phyloP scores from a whole-genome alignment of 306 rosid species.

The Arachis stenosperma region DNA sequence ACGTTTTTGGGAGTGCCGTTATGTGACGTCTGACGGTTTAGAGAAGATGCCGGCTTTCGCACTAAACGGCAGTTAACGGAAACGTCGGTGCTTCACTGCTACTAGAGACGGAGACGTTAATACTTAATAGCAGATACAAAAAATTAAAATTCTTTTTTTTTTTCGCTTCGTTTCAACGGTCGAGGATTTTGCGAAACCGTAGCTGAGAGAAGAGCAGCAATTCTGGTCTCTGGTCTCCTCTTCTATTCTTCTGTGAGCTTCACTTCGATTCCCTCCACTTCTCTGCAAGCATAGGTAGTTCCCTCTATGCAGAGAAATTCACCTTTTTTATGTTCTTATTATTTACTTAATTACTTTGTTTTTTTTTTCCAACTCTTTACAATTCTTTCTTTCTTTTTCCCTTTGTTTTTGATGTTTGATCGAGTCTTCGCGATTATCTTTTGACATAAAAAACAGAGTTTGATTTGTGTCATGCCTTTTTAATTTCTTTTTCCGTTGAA shows the following conservation, averaged over 20 bases:
- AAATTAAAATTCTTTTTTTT: conserved; percentile 30
- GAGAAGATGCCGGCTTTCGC: background rate
- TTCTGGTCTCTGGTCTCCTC: conserved; percentile 4
- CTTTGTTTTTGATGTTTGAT: conserved; percentile 39
- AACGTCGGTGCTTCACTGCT: conserved; percentile 68
- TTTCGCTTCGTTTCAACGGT: conserved; percentile 88
- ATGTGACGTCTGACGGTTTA: conserved; percentile 30
- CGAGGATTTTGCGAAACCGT: conserved; percentile 93
- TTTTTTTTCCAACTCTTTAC: background rate
- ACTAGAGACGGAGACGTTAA: conserved; percentile 9
- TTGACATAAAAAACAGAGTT: conserved; percentile 19
- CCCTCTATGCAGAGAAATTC: conserved; percentile 25
- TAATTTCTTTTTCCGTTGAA: conserved; percentile 9
- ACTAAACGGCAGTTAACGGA: conserved; percentile 73
- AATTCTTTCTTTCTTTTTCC: conserved; percentile 36
- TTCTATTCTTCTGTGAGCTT: conserved; percentile 57
- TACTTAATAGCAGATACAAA: conserved; percentile 16
- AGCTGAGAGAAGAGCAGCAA: conserved; percentile 41
- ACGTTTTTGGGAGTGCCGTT: conserved; percentile 56
- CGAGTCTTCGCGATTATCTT: conserved; percentile 37
- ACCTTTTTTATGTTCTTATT: background rate
- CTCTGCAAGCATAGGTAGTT: conserved; percentile 61
- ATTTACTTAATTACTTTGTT: background rate
- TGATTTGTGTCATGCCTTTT: conserved; percentile 16
- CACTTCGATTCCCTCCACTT: conserved; percentile 81